These are phyloP conservation scores for Taphrina wiesneri DNA, from an alignment of 1,139 yeast species.

Conservation along the genomic window DNA sequence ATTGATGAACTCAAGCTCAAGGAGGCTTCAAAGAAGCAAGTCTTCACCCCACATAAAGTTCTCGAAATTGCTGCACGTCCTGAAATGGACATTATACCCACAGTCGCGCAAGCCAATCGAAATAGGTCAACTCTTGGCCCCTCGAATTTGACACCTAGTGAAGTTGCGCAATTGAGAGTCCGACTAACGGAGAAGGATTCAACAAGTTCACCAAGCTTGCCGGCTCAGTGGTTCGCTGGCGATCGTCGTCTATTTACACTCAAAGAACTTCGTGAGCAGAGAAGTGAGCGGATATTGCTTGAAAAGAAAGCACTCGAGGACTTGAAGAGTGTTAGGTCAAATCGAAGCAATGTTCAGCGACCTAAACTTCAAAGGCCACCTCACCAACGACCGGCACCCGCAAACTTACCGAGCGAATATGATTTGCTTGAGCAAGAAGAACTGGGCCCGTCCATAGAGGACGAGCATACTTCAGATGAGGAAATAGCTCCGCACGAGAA, in stretches of 20 bases:
- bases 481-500: background rate
- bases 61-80: slow-evolving; percentile 15
- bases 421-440: background rate
- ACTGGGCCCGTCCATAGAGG: background rate
- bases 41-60: background rate
- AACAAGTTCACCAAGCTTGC: background rate
- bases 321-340: background rate
- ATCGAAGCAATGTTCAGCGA: background rate
- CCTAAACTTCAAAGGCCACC: background rate
- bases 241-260: background rate
- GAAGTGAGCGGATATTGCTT: background rate
- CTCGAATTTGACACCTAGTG: background rate
- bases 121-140: background rate
- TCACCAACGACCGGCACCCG: background rate
- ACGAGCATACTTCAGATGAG: background rate
- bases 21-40: background rate
- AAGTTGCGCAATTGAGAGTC: background rate
- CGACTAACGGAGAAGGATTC: slow-evolving; percentile 1
- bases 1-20: background rate
- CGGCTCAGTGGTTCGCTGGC: slow-evolving; percentile 3
- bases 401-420: background rate
- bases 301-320: background rate
- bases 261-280: background rate
- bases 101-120: background rate
- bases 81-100: slow-evolving; percentile 17